phyloP scores from a whole-genome alignment of 306 rosid genomes.

The Corylus heterophylla region DNA sequence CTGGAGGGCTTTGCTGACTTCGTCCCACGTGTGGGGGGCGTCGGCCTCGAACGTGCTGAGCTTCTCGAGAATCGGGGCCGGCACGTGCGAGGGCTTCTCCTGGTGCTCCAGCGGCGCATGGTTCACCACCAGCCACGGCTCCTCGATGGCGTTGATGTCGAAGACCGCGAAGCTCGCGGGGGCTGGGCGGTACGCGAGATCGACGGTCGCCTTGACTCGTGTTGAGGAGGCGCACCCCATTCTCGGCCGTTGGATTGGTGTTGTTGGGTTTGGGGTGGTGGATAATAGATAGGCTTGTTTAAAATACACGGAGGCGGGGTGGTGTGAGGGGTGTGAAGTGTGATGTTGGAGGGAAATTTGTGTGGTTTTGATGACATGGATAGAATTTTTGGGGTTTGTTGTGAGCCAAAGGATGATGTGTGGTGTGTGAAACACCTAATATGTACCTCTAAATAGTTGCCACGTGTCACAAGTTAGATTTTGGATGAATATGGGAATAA shows the following conservation, averaged over 20 bases:
- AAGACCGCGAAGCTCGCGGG: slow-evolving; percentile 86
- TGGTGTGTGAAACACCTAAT: slow-evolving; percentile 26
- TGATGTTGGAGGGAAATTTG: slow-evolving; percentile 5
- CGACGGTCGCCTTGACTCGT: slow-evolving; percentile 38
- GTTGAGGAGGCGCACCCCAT: slow-evolving; percentile 87
- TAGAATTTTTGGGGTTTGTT: slow-evolving; percentile 10
- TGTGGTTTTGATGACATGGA: slow-evolving; percentile 2
- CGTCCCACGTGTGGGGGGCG: slow-evolving; percentile 78
- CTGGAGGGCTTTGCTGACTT: slow-evolving; percentile 62
- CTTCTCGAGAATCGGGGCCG: slow-evolving; percentile 61
- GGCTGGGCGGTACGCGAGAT: slow-evolving; percentile 55
- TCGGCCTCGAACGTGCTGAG: slow-evolving; percentile 61
- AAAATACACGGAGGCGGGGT: too few species aligned
- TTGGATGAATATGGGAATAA: too few species aligned
- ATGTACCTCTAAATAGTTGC: slow-evolving; percentile 11
- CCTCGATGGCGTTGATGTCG: slow-evolving; percentile 73
- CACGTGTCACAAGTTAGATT: slow-evolving; percentile 18
- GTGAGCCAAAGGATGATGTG: slow-evolving; percentile 22
- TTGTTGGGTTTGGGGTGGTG: neutral
- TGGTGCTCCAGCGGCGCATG: neutral
- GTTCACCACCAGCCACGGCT: slow-evolving; percentile 72
- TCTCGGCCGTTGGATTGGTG: neutral
- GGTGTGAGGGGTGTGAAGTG: neutral
- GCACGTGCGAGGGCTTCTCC: slow-evolving; percentile 48
- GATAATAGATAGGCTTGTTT: too few species aligned